A percentile compares a stretch with the other conserved stretches of the same genome.
These are phyloP conservation scores for Fusarium succisae DNA, from an alignment of 2,329 filamentous ascomycete genomes.

Conservation along the genomic window DNA sequence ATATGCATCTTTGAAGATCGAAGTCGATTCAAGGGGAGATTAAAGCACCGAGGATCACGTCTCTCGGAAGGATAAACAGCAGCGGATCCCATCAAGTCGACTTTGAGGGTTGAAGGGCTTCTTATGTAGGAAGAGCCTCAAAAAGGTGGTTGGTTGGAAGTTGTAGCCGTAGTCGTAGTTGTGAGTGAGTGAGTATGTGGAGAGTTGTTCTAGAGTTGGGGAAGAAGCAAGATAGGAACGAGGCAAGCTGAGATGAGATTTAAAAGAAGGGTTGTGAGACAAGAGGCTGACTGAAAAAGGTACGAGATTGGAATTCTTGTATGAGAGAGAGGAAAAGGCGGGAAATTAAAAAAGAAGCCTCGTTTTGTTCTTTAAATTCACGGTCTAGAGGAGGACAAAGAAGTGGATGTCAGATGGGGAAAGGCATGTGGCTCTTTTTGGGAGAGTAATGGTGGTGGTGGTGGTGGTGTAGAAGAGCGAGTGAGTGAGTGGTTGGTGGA, in stretches of 20 bases:
- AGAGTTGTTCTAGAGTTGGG: constrained; percentile 4
- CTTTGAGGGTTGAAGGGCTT: not conserved
- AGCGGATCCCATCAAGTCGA: constrained; percentile 25
- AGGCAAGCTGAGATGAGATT: constrained; percentile 8
- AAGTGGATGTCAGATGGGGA: constrained; percentile 3
- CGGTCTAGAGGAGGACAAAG: constrained; percentile 15
- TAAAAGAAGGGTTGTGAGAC: constrained; percentile 1
- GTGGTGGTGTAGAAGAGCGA: not conserved
- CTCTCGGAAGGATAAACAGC: constrained; percentile 20
- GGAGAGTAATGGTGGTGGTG: not conserved
- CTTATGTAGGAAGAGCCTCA: constrained; percentile 2
- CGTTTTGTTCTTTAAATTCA: constrained; percentile 11
- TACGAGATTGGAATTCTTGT: constrained; percentile 7
- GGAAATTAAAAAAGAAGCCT: constrained; percentile 16
- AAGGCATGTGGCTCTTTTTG: constrained; percentile 13
- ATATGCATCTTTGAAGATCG: constrained; percentile 46
- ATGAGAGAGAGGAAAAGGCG: constrained; percentile 2
- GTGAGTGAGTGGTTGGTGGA: constrained; percentile 13
- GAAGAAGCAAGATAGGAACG: constrained; percentile 11
- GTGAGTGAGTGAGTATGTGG: not conserved
- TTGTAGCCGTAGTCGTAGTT: not conserved
- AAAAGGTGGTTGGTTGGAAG: not conserved
- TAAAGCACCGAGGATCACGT: constrained; percentile 29
- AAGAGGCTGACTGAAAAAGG: constrained; percentile 18
- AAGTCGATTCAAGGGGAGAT: constrained; percentile 23